Percentiles rank a stretch among this genome's conserved stretches.
These are phyloP conservation scores for Cochlearia excelsa DNA, from an alignment of 345 rosid genomes.

Conservation along the genomic window DNA sequence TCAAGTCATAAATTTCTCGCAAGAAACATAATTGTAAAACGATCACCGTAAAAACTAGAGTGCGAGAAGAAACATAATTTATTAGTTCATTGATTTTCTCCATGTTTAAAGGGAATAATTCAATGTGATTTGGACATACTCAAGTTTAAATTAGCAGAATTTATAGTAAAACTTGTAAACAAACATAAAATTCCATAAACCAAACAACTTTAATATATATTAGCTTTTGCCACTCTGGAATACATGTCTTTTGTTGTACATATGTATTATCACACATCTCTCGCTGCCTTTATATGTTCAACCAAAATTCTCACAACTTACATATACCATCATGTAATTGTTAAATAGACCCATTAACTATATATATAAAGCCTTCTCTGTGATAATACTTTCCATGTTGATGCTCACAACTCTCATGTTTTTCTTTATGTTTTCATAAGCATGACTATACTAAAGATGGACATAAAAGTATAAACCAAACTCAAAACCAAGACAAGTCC, in stretches of 20 bases:
- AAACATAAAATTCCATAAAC: not conserved
- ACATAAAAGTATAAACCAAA: not conserved
- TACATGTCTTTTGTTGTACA: slow-evolving; percentile 13
- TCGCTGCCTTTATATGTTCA: slow-evolving; percentile 12
- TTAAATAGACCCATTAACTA: not conserved
- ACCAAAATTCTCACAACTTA: slow-evolving; percentile 19
- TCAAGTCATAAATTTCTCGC: not conserved
- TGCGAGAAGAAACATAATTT: not conserved
- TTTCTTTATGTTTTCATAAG: slow-evolving; percentile 2
- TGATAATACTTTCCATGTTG: slow-evolving; percentile 3
- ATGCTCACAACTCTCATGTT: not conserved
- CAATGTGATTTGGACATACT: slow-evolving; percentile 8
- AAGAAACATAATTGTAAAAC: no score
- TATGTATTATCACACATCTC: slow-evolving; percentile 22
- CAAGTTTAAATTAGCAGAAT: not conserved
- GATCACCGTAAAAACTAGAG: not conserved
- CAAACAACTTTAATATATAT: slow-evolving; percentile 1
- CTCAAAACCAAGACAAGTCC: not conserved
- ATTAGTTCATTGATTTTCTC: slow-evolving; percentile 20
- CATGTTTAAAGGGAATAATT: slow-evolving; percentile 18
- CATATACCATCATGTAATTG: not conserved
- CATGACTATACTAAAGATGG: not conserved
- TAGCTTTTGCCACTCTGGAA: slow-evolving; percentile 15
- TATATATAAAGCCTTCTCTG: no score
- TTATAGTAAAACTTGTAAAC: not conserved